Evolutionary conservation across 192 early-diverging fungal genomes (phyloP).

Genomic region (Coemansia aciculifera): DNA sequence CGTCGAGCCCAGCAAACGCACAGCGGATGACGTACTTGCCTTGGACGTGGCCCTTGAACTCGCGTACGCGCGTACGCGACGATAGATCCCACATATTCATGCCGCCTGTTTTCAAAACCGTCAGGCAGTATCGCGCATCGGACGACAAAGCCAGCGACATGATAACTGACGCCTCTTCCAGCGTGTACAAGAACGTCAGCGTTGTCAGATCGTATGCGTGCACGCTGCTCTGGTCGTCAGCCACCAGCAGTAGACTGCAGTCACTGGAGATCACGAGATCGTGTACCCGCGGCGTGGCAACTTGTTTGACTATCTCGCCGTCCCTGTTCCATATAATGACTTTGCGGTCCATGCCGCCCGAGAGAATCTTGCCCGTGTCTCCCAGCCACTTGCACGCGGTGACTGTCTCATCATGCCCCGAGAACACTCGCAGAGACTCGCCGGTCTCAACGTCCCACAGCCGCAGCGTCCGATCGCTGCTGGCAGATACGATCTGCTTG

Average conservation of each 20-base stretch:
- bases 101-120: conserved; percentile 58
- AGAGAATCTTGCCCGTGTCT: conserved; percentile 80
- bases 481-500: conserved; percentile 71
- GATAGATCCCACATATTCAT: conserved; percentile 89
- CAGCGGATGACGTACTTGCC: conserved; percentile 87
- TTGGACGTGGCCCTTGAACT: conserved; percentile 75
- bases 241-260: conserved; percentile 44
- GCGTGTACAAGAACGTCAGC: conserved; percentile 49
- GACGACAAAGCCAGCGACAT: conserved; percentile 68
- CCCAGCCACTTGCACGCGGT: conserved; percentile 88
- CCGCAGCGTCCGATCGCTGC: conserved; percentile 75
- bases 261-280: conserved; percentile 45
- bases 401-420: conserved; percentile 73
- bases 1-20: conserved; percentile 82
- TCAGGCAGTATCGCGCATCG: conserved; percentile 60
- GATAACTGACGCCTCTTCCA: conserved; percentile 50
- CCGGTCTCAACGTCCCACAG: conserved; percentile 85
- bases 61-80: conserved; percentile 65
- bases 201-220: conserved; percentile 51
- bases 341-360: conserved; percentile 78
- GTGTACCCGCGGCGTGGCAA: conserved; percentile 51
- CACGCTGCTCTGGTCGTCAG: conserved; percentile 41
- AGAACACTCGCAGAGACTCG: conserved; percentile 58
- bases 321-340: conserved; percentile 52
- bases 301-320: conserved; percentile 38